Percentiles rank a stretch among this genome's conserved stretches.
phyloP scores from a whole-genome alignment of 2,329 filamentous ascomycete species.

The Talaromyces sp. region DNA sequence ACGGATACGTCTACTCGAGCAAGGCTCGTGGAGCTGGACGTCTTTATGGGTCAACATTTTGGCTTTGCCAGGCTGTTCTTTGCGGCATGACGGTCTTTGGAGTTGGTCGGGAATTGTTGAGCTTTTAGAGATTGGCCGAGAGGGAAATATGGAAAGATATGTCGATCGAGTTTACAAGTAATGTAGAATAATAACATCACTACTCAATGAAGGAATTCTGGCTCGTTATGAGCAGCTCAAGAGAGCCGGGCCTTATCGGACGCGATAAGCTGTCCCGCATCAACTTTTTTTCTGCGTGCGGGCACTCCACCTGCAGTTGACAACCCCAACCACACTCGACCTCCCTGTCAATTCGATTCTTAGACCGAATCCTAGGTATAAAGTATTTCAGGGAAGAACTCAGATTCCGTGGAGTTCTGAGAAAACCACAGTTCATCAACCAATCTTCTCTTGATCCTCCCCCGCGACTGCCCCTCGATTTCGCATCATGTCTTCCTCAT shows the following conservation, averaged over 20 bases:
- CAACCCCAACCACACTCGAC: not conserved
- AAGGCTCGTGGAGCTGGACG: conserved; percentile 35
- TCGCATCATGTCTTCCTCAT: conserved; percentile 38
- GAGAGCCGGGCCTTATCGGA: not conserved
- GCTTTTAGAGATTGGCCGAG: conserved; percentile 10
- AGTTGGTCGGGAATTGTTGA: conserved; percentile 25
- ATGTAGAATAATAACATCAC: not conserved
- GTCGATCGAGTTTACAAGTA: not conserved
- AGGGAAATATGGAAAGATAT: not conserved
- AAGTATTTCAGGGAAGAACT: not conserved
- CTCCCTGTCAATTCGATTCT: not conserved
- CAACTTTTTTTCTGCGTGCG: not conserved
- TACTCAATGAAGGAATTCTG: not conserved
- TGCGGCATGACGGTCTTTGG: conserved; percentile 35
- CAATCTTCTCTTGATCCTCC: not conserved
- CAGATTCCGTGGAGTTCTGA: not conserved
- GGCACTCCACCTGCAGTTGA: not conserved
- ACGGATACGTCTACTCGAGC: conserved; percentile 39
- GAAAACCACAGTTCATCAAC: not conserved
- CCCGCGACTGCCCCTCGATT: not conserved
- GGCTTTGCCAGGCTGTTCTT: conserved; percentile 34
- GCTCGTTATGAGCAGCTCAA: not conserved
- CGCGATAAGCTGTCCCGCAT: not conserved
- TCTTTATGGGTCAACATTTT: conserved; percentile 29
- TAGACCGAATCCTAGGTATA: not conserved